These are phyloP conservation scores for Tetracladium setigerum DNA, from an alignment of 495 filamentous ascomycete species.

Conservation along the genomic window DNA sequence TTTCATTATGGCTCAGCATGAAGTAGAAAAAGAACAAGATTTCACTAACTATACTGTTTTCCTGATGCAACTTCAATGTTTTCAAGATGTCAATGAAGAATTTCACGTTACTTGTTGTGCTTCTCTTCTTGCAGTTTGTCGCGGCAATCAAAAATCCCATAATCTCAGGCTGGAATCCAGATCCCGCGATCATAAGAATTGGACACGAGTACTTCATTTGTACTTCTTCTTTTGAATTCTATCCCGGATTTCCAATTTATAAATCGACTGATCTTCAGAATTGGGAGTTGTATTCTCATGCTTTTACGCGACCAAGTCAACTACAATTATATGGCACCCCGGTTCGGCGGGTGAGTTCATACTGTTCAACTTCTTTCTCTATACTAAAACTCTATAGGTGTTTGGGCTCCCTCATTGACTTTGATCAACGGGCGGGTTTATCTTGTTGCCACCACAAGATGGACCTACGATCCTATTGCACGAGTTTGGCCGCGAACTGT, in stretches of 20 bases:
- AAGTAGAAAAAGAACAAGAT: no score
- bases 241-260: constrained; percentile 51
- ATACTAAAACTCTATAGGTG: background rate
- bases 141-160: constrained; percentile 8
- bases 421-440: constrained; percentile 4
- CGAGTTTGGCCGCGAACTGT: constrained; percentile 1
- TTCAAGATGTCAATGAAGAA: no score
- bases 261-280: constrained; percentile 49
- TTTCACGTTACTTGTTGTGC: no score
- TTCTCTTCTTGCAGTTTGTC: no score
- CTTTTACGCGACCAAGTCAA: background rate
- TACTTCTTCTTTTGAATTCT: constrained; percentile 58
- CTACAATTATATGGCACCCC: constrained; percentile 2
- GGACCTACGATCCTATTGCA: constrained; percentile 6
- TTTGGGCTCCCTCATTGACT: constrained; percentile 5
- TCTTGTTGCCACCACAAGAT: constrained; percentile 3
- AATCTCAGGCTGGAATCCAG: constrained; percentile 13
- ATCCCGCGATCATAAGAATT: constrained; percentile 7
- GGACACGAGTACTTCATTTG: constrained; percentile 50
- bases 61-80: no score
- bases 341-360: background rate
- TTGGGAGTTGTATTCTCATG: constrained; percentile 36
- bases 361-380: no score
- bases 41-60: no score
- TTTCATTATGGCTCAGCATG: no score